Base-by-base conservation (phyloP, 2,329 filamentous ascomycete species). In the Cladorrhinum sp. region DNA sequence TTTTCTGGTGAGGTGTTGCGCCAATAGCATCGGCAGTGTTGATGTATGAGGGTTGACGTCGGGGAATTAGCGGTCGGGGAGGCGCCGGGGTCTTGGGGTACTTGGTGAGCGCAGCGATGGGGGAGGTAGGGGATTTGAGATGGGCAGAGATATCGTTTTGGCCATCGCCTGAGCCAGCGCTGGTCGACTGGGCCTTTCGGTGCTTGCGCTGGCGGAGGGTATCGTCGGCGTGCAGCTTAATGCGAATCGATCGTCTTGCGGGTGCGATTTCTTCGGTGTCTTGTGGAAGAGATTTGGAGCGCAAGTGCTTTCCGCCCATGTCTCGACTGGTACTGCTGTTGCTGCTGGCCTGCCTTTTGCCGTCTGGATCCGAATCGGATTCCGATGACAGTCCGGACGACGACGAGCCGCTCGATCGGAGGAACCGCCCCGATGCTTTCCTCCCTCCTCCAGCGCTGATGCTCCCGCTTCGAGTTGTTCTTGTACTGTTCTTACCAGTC, bases 111-210 rank as follows among this genome's bases (percentile, higher is more conserved):
- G 83, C 86, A 13, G 87, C 84, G 24, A 87, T 83, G 56, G 92
- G 90, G 25, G 93, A 96, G 2, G 92, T 96, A 2, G 95, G 95
- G 13, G 95, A 98, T 74, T 99, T 99, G 63, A 99, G 81, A 61
- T 91, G 91, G 54, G 91, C 89, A 6, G 92, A 87, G 61, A 91
- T 79, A 61, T 87, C 81, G 57, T 74, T 74, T n/a, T 75, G 60
- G 24, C 71, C 68, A 13, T 72, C 72, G 55, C 71, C 69, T 50
- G 68, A 73, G 50, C 20, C 52, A 9, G 22, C 74, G 58, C 79
- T 79, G 18, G 77, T 73, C 23, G 81, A 81, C 70, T 83, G 80
- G 22, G 80, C 79, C 73, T 85, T 88, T 68, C 82, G 83, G 70
- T 88, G 84, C 73, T 92, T 93, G 60, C 90, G 85, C 72, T 91